Evolutionary conservation across 108 stramenopile genomes (phyloP).

Genomic region (Epithemia pelagica): DNA sequence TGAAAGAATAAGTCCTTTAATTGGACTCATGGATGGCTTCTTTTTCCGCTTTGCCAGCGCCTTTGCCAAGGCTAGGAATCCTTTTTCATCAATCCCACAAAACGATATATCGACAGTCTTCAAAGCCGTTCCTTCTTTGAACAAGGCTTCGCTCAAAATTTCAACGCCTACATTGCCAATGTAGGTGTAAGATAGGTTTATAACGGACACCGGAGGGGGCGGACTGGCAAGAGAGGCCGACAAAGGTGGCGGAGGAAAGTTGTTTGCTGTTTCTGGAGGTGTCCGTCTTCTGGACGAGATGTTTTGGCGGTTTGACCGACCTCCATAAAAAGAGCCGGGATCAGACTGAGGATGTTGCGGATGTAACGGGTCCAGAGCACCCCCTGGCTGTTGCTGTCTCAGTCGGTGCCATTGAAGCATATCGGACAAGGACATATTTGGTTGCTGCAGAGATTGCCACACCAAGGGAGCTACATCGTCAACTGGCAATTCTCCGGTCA

Average conservation of each 20-base stretch:
- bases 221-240: neutral
- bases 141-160: constrained; percentile 48
- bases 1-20: constrained; percentile 61
- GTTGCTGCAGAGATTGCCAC: constrained; percentile 47
- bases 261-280: neutral
- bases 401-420: constrained; percentile 2
- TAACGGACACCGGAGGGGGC: constrained; percentile 53
- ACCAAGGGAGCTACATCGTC: constrained; percentile 54
- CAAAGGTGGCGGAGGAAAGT: neutral
- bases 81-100: constrained; percentile 54
- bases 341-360: neutral
- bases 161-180: constrained; percentile 72
- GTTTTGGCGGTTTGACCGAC: neutral
- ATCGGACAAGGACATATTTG: constrained; percentile 32
- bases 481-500: constrained; percentile 53
- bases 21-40: constrained; percentile 29
- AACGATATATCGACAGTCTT: constrained; percentile 77
- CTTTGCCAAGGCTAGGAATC: constrained; percentile 45
- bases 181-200: constrained; percentile 75
- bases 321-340: neutral
- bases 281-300: neutral
- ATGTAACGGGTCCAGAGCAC: neutral
- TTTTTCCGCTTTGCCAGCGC: constrained; percentile 41
- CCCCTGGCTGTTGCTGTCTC: neutral
- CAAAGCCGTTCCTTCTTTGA: constrained; percentile 34